Percentiles rank a stretch among this genome's conserved stretches.
phyloP scores from a whole-genome alignment of 257 asterid species.

The Nicotiana tomentosiformis region DNA sequence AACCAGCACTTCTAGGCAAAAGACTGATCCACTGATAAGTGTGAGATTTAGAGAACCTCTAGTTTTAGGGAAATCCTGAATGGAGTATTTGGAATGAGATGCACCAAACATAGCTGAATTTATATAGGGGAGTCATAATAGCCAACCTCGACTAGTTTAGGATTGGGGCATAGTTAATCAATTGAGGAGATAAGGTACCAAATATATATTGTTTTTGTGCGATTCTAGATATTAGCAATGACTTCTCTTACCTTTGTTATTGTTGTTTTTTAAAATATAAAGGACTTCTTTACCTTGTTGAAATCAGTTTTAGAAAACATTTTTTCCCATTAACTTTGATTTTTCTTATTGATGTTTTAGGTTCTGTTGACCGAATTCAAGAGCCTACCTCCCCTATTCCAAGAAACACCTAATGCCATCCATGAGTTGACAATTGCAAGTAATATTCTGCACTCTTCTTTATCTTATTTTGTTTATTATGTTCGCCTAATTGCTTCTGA shows the following conservation, averaged over 20 bases:
- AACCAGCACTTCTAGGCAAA: too few species aligned
- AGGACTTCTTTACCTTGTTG: neutral
- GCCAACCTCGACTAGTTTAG: neutral
- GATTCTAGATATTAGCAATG: neutral
- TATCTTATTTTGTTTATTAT: neutral
- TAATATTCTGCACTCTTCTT: slow-evolving; percentile 17
- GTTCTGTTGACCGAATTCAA: slow-evolving; percentile 35
- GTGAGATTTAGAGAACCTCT: neutral
- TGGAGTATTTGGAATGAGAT: neutral
- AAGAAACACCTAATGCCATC: slow-evolving; percentile 33
- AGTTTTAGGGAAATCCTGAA: neutral
- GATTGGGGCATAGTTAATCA: neutral
- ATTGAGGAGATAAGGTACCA: neutral
- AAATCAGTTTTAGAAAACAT: neutral
- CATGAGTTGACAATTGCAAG: slow-evolving; percentile 46
- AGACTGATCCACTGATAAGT: neutral
- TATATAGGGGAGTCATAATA: neutral
- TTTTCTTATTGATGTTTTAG: slow-evolving; percentile 19
- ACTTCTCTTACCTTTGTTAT: neutral
- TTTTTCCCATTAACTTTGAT: neutral
- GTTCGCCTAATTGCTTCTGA: neutral
- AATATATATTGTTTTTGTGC: neutral
- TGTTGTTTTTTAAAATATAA: neutral
- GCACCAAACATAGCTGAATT: neutral
- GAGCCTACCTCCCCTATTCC: slow-evolving; percentile 53